phyloP scores from a whole-genome alignment of 1,139 yeast genomes.

The Magnusiomyces tetraspermus region DNA sequence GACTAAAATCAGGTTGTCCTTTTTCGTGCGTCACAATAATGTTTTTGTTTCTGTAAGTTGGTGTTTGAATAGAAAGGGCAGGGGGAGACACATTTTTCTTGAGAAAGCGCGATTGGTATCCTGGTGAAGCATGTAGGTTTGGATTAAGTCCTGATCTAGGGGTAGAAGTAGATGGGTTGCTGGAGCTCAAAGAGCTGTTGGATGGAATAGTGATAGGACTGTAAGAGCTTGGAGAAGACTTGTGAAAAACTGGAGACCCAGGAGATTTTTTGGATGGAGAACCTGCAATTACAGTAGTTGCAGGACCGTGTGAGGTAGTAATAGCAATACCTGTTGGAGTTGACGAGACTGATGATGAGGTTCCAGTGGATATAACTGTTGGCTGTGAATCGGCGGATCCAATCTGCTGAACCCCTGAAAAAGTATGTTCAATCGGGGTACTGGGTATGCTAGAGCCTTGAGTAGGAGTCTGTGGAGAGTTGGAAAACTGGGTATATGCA shows the following conservation, averaged over 20 bases:
- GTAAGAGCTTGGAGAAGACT: background rate
- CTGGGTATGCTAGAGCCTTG: background rate
- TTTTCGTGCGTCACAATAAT: background rate
- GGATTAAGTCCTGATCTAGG: background rate
- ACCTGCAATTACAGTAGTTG: background rate
- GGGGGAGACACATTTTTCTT: background rate
- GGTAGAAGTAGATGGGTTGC: background rate
- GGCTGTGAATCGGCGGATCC: background rate
- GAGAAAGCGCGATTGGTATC: background rate
- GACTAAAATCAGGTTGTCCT: background rate
- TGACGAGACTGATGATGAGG: background rate
- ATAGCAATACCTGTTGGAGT: background rate
- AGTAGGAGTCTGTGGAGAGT: background rate
- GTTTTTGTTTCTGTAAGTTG: background rate
- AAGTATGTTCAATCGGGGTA: background rate
- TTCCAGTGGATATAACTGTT: background rate
- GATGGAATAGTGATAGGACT: background rate
- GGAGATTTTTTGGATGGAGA: background rate
- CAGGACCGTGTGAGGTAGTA: background rate
- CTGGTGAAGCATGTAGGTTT: background rate
- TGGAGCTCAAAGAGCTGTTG: background rate
- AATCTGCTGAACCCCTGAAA: background rate
- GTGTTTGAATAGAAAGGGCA: background rate
- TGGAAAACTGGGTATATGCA: background rate
- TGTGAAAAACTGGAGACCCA: background rate